Evolutionary conservation across 140 eudicot species (phyloP), one percentile per base, ranked within the genome.

Genomic region (Eryngium alpinum): DNA sequence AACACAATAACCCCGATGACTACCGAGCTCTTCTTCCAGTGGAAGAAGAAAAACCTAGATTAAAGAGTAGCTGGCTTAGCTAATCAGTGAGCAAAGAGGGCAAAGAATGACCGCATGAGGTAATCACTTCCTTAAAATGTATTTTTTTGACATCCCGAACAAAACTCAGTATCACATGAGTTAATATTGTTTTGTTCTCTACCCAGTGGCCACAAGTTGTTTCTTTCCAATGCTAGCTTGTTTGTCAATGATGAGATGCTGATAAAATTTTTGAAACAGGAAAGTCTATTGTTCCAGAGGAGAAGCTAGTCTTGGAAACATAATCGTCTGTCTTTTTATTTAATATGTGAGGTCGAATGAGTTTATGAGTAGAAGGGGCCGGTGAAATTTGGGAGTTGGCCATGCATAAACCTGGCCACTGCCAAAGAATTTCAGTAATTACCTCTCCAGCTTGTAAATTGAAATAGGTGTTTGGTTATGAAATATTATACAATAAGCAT

Each of bases 31-130:
- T 94, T 94, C 88, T 83, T 91, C 85, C 75, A 88, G 70, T 94
- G 98, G 98, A 92, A 88, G 82, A 84, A 86, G 89, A 94, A 92
- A 85, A 94, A 90, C 86, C 67, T 84, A 83, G 98, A 94, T 16
- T 94, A 89, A 86, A 92, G 83, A 89, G 97, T 89, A 62, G 98
- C 98, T 65, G 88, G 94, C 33, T 69, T 94, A 92, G 98, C 97
- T 86, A 92, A 93, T 67, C 91, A 86, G 88, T 85, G 88, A 83
- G 98, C 97, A 57, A 97, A 94, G 50, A 90, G 98, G 86, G 98
- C 97, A 84, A 94, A 92, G 91, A 94, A 92, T 83, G 98, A 94
- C 78, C 92, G 98, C 22, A 94, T 94, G 98, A 94, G 98, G 98
- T 91, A 88, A 56, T 75, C 77, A 32, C n/a, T 52, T 71, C 44